Evolutionary conservation across 2,329 filamentous ascomycete genomes (phyloP).

Genomic region (Colletotrichum cereale): DNA sequence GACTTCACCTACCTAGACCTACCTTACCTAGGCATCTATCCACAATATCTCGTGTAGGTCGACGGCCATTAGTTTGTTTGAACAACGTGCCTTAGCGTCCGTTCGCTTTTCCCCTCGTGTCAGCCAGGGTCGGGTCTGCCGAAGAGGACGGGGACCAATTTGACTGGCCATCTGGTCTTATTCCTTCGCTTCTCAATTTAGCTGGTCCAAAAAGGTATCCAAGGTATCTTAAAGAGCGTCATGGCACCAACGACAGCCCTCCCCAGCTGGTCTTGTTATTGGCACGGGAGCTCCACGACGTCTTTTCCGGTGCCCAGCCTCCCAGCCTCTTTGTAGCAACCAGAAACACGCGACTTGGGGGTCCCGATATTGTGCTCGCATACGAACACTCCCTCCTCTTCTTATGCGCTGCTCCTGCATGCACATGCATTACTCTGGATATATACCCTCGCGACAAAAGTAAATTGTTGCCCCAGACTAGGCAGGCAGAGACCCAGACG

Average conservation of each 20-base stretch:
- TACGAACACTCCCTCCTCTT: constrained; percentile 8
- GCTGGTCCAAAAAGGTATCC: not conserved
- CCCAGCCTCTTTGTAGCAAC: constrained; percentile 29
- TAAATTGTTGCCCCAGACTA: constrained; percentile 11
- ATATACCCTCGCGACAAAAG: constrained; percentile 8
- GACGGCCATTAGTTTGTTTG: not conserved
- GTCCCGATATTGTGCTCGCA: constrained; percentile 21
- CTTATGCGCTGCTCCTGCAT: constrained; percentile 25
- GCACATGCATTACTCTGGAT: constrained; percentile 18
- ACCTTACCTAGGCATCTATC: not conserved
- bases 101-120: not conserved
- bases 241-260: not conserved
- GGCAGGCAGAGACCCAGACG: not conserved
- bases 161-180: constrained; percentile 4
- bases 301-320: constrained; percentile 19
- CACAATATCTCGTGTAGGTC: not conserved
- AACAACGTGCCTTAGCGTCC: constrained; percentile 11
- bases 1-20: too few relatives aligned
- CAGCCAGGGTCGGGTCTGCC: constrained; percentile 3
- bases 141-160: too few relatives aligned
- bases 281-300: constrained; percentile 23
- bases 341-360: constrained; percentile 26
- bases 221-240: not conserved
- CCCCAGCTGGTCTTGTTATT: constrained; percentile 19
- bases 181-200: not conserved